A percentile compares a stretch with the other conserved stretches of the same genome.
phyloP scores from a whole-genome alignment of 2,329 filamentous ascomycete genomes.

The Colletotrichum sp. region DNA sequence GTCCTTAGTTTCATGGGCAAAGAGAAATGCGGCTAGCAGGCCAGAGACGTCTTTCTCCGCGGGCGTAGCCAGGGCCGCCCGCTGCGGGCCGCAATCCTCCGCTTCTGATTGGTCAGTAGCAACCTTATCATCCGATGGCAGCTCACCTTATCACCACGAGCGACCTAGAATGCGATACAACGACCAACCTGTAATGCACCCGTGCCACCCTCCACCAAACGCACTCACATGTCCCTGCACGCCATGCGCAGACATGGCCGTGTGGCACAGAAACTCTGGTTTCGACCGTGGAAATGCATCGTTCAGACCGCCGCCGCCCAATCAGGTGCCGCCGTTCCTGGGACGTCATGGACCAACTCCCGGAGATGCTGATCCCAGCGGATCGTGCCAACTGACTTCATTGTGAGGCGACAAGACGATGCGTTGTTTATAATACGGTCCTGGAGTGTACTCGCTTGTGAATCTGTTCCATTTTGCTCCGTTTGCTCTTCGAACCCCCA shows the following conservation, averaged over 20 bases:
- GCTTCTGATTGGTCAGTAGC: neutral
- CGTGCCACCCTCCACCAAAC: neutral
- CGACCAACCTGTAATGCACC: neutral
- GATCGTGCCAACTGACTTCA: constrained; percentile 13
- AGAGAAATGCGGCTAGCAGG: neutral
- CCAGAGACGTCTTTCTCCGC: constrained; percentile 10
- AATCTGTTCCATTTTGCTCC: neutral
- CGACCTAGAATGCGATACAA: neutral
- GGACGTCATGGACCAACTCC: neutral
- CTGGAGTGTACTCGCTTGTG: neutral
- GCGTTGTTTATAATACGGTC: neutral
- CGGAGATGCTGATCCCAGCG: constrained; percentile 21
- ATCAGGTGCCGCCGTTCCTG: neutral
- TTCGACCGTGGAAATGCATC: constrained; percentile 12
- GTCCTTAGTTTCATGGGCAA: neutral
- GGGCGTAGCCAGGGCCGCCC: constrained; percentile 15
- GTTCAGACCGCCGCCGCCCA: neutral
- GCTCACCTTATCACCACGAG: neutral
- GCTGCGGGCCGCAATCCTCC: neutral
- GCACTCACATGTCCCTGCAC: neutral
- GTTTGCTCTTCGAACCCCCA: neutral
- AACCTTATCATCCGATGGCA: constrained; percentile 17
- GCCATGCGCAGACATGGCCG: neutral
- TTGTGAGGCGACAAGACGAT: constrained; percentile 1
- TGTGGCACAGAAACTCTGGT: neutral